Conservation (phyloP, 768 basidiomycete species). For the Serendipita sp. region DNA sequence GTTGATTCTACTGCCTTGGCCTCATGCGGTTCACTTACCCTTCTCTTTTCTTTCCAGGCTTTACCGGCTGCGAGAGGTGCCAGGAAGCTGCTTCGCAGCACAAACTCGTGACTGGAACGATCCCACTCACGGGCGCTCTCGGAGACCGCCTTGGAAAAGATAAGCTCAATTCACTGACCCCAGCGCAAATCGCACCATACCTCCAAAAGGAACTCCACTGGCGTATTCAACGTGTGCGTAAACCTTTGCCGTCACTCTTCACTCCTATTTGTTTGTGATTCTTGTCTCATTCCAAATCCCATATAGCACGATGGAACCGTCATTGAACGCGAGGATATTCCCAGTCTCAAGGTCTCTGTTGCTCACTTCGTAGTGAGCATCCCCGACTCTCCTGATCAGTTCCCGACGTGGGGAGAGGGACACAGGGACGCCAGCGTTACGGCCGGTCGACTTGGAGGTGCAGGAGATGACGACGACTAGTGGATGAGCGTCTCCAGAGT, state of each 20-base stretch:
- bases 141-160: slow-evolving; percentile 12
- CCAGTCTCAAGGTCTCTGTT: slow-evolving; percentile 1
- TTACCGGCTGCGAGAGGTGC: slow-evolving; percentile 28
- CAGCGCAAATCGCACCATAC: slow-evolving; percentile 25
- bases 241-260: neutral
- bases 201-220: slow-evolving; percentile 26
- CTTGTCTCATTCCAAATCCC: neutral
- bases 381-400: neutral
- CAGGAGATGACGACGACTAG: neutral
- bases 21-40: neutral
- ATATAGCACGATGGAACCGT: neutral
- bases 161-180: slow-evolving; percentile 20
- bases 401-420: neutral
- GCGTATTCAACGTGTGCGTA: slow-evolving; percentile 25
- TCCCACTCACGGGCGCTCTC: slow-evolving; percentile 27
- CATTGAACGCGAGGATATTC: neutral
- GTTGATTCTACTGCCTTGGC: neutral
- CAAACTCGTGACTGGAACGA: slow-evolving; percentile 26
- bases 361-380: neutral
- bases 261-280: neutral
- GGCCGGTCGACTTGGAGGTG: neutral
- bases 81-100: slow-evolving; percentile 14
- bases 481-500: no score
- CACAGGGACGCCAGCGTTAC: neutral
- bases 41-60: slow-evolving; percentile 3